phyloP scores from a whole-genome alignment of 129 eudicot species.

The Lonicera japonica region DNA sequence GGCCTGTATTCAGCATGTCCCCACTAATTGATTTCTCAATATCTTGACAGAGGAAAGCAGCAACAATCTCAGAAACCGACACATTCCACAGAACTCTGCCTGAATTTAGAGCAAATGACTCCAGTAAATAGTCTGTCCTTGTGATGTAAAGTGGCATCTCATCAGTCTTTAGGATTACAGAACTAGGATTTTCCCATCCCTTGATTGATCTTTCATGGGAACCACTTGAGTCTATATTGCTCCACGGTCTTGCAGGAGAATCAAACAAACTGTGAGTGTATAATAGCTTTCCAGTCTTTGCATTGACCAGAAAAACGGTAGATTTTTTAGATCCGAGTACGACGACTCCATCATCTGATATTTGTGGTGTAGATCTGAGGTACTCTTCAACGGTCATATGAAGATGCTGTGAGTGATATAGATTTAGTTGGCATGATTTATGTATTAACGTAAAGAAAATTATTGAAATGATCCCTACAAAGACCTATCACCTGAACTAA shows the following conservation, averaged over 20 bases:
- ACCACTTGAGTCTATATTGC: constrained; percentile 10
- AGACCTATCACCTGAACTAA: neutral
- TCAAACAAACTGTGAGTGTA: constrained; percentile 42
- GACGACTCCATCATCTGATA: constrained; percentile 76
- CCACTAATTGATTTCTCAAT: constrained; percentile 35
- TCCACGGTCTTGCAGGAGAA: constrained; percentile 18
- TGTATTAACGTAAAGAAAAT: neutral
- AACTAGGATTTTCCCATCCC: constrained; percentile 20
- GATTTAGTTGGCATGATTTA: constrained; percentile 3
- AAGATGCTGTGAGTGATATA: constrained; percentile 41
- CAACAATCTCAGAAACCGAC: constrained; percentile 65
- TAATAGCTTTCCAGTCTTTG: constrained; percentile 59
- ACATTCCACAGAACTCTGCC: constrained; percentile 72
- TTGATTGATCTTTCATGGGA: constrained; percentile 13
- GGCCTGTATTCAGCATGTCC: constrained; percentile 16
- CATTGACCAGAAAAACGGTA: constrained; percentile 72
- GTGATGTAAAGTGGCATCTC: constrained; percentile 61
- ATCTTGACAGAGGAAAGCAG: constrained; percentile 71
- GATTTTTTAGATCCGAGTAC: constrained; percentile 76
- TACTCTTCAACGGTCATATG: constrained; percentile 51
- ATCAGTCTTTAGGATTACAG: constrained; percentile 22
- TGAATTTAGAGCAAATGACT: constrained; percentile 50
- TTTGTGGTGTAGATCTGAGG: constrained; percentile 70
- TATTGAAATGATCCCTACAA: neutral
- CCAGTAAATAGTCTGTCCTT: constrained; percentile 70